Conservation (phyloP, 371 early-diverging fungal species). For the Mucor racemosus region DNA sequence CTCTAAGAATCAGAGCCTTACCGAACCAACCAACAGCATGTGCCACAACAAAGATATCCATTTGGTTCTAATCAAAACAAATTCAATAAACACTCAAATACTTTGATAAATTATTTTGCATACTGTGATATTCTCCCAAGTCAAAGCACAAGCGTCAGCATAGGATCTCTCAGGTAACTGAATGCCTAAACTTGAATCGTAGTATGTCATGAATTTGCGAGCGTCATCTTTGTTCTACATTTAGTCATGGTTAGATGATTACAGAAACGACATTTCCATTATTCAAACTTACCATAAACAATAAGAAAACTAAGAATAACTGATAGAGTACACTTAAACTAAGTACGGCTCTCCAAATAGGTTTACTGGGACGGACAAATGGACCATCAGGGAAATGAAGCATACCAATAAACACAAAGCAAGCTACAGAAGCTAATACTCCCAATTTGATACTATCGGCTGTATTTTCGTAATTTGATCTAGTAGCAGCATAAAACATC, state of each 20-base stretch:
- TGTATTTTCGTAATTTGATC: slow-evolving; percentile 56
- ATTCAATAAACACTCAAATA: background rate
- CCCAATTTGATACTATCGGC: slow-evolving; percentile 75
- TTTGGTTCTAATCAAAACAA: slow-evolving; percentile 63
- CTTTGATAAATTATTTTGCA: background rate
- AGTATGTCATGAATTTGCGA: slow-evolving; percentile 74
- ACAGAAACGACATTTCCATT: background rate
- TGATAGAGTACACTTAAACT: slow-evolving; percentile 87
- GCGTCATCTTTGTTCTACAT: slow-evolving; percentile 83
- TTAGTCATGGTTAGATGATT: background rate
- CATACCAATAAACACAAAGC: slow-evolving; percentile 84
- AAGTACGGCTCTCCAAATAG: slow-evolving; percentile 90
- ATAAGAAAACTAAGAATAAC: slow-evolving; percentile 82
- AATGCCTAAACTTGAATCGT: slow-evolving; percentile 83
- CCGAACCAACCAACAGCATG: slow-evolving; percentile 96
- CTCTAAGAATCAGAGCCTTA: slow-evolving; percentile 91
- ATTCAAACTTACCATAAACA: slow-evolving; percentile 79
- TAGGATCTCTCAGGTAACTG: slow-evolving; percentile 91
- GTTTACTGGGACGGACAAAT: slow-evolving; percentile 94
- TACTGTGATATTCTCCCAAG: slow-evolving; percentile 75
- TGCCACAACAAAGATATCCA: slow-evolving; percentile 94
- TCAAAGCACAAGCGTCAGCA: slow-evolving; percentile 87
- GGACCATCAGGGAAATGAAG: slow-evolving; percentile 92
- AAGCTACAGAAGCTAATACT: slow-evolving; percentile 67
- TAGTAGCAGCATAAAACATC: slow-evolving; percentile 62